Base-by-base conservation (phyloP, 352 stramenopile species). In the Thalassiosira ordinaria region DNA sequence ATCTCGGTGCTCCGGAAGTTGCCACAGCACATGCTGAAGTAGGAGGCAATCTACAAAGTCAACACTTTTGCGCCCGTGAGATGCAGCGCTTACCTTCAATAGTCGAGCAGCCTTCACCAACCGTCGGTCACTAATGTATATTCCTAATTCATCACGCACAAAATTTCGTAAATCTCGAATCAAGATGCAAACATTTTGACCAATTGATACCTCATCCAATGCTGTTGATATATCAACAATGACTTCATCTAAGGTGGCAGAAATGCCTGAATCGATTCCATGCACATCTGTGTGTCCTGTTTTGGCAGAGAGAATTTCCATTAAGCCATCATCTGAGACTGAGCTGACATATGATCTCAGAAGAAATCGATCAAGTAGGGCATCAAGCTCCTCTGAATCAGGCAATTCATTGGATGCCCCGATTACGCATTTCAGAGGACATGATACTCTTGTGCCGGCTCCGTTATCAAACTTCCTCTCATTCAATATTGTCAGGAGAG, bases 381-480 rank as follows among this genome's bases (percentile, higher is more conserved):
- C 88, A 72, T 88, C 80, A 16, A 91, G 75, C 35, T 93, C 88
- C 14, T 92, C 86, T 41, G 75, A 87, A 22, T 91, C 88, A 16
- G 80, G 82, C 9, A 93, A 60, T 47, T 91, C 80, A 81, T 93
- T 93, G 4, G 84, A 90, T 9, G 88, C 88, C n/a, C 86, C 88
- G 26, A 93, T 86, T 6, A 91, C 88, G 64, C 82, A 90, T 53
- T 86, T 75, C 27, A 91, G 77, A 18, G 87, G 86, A 66, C 86
- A 91, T 26, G 60, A 44, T 26, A 89, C 76, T 60, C 81, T 56
- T 18, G 11, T 56, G 55, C 76, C 78, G 46, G 78, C 53, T 41
- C 82, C 86, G 68, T 93, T 92, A n/a, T 89, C 79, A 76, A 91
- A 93, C 46, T 86, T 74, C 26, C 88, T 63, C 69, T 93, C 88